Percentiles rank a stretch among this genome's conserved stretches.
Evolutionary conservation across 1,139 yeast genomes (phyloP).

Genomic region (Yarrowia galli): DNA sequence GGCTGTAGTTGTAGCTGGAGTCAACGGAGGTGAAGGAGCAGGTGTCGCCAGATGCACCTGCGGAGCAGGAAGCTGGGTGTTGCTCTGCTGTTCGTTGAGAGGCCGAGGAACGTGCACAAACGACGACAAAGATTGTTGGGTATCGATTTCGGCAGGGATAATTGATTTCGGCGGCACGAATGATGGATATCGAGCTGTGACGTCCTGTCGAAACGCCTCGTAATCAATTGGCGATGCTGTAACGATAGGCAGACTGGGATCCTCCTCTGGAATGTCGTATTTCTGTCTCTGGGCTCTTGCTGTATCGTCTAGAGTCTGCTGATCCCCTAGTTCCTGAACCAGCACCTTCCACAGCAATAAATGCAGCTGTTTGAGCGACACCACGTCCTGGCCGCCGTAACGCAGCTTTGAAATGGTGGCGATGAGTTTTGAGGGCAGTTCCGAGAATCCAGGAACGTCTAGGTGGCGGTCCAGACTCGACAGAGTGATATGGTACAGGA

Average conservation of each 20-base stretch:
- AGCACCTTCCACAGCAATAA: constrained; percentile 66
- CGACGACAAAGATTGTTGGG: constrained; percentile 54
- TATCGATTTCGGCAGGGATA: constrained; percentile 57
- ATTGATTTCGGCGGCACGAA: constrained; percentile 59
- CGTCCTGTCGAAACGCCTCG: constrained; percentile 76
- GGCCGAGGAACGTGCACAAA: constrained; percentile 66
- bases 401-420: constrained; percentile 5
- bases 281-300: constrained; percentile 59
- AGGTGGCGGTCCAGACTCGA: not conserved
- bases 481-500: constrained; percentile 14
- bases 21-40: constrained; percentile 80
- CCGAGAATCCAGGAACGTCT: not conserved
- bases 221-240: constrained; percentile 81
- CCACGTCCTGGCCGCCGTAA: constrained; percentile 25
- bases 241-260: constrained; percentile 44
- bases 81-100: constrained; percentile 60
- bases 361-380: constrained; percentile 56
- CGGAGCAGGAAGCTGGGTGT: constrained; percentile 66
- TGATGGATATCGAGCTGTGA: constrained; percentile 77
- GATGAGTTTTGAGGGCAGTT: not conserved
- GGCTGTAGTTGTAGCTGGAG: constrained; percentile 56
- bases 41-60: constrained; percentile 84
- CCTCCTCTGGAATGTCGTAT: constrained; percentile 53
- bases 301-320: constrained; percentile 54
- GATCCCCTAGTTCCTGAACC: constrained; percentile 70